These are phyloP conservation scores for Sphagnum tenellum DNA, from an alignment of 225 moss, liverwort and hornwort species.

Conservation along the genomic window DNA sequence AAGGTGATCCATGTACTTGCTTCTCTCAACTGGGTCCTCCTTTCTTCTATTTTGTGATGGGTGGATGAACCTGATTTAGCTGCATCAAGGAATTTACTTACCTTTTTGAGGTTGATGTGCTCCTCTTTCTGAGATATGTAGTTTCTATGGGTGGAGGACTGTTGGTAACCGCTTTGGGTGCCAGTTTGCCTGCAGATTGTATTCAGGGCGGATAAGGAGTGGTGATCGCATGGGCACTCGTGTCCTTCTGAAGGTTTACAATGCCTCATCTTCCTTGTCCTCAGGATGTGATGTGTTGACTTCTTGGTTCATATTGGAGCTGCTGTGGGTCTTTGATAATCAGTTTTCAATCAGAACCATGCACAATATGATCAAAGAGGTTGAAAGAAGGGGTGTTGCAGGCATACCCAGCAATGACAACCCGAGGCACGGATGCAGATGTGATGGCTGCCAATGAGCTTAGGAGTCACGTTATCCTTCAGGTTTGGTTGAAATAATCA, in stretches of 20 bases:
- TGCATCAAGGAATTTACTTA: no score
- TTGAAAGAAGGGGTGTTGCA: conserved; percentile 6
- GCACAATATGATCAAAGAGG: no score
- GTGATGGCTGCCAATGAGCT: conserved; percentile 96
- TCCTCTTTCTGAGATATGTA: no score
- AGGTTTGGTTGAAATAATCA: conserved; percentile 25
- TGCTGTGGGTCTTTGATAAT: background rate
- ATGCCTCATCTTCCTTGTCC: background rate
- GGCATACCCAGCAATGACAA: conserved; percentile 80
- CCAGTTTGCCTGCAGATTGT: conserved; percentile 77
- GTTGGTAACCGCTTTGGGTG: conserved; percentile 39
- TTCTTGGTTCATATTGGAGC: background rate
- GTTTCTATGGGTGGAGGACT: background rate
- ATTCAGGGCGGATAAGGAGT: conserved; percentile 71
- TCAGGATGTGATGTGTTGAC: no score
- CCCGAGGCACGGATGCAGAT: conserved; percentile 75
- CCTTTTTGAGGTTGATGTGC: no score
- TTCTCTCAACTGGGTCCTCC: background rate
- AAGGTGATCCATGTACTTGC: conserved; percentile 46
- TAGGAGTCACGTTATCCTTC: conserved; percentile 60
- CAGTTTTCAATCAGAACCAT: no score
- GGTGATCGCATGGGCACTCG: conserved; percentile 87
- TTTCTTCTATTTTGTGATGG: no score
- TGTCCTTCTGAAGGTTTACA: conserved; percentile 63
- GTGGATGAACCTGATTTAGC: no score